These are phyloP conservation scores for Pugionium cornutum DNA, from an alignment of 345 rosid genomes.

Conservation along the genomic window DNA sequence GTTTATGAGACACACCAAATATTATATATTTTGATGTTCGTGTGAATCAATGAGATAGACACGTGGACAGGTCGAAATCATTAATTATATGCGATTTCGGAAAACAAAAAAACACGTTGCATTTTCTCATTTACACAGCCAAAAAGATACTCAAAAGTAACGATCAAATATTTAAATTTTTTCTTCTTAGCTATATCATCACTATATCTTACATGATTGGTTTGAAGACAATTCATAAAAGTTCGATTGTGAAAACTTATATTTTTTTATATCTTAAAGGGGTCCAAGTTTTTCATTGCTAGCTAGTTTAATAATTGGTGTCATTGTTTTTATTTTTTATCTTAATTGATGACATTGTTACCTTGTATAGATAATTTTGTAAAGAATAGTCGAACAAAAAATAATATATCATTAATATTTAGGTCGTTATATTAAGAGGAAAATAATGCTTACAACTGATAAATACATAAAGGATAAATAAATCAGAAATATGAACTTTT, in stretches of 20 bases:
- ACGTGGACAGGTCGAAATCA: constrained; percentile 23
- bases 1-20: background rate
- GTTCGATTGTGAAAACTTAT: background rate
- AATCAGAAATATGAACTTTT: too few species aligned
- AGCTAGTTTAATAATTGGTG: too few species aligned
- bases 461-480: too few species aligned
- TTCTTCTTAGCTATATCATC: constrained; percentile 6
- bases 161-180: background rate
- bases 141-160: constrained; percentile 1
- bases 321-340: too few species aligned
- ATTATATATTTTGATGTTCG: background rate
- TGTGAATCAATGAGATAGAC: constrained; percentile 14
- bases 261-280: background rate
- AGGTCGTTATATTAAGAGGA: too few species aligned
- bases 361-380: too few species aligned
- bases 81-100: constrained; percentile 21
- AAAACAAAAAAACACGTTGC: constrained; percentile 31
- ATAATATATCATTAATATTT: too few species aligned
- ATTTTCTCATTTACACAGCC: constrained; percentile 30
- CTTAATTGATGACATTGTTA: too few species aligned
- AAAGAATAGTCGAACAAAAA: too few species aligned
- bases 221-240: background rate
- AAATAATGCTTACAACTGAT: too few species aligned
- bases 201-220: constrained; percentile 11
- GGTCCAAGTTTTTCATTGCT: too few species aligned